Conservation (phyloP, 2,329 filamentous ascomycete genomes). For the Penicillium crustosum region DNA sequence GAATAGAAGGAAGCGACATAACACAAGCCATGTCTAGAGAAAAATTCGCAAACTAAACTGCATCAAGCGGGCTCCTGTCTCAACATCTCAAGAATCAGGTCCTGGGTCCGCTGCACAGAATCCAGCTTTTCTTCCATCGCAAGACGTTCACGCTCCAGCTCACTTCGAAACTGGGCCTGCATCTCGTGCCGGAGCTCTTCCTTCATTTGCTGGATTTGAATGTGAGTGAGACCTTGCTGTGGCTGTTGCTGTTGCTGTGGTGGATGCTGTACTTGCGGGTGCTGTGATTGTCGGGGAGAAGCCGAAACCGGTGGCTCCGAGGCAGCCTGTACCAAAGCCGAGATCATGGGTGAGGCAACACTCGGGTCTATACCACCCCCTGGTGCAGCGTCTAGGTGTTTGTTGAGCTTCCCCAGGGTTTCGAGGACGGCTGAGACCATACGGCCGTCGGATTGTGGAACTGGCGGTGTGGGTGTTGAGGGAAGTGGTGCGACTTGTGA, state of each 20-base stretch:
- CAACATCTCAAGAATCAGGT: constrained; percentile 44
- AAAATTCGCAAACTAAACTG: background rate
- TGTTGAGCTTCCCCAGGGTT: constrained; percentile 40
- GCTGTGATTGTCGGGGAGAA: background rate
- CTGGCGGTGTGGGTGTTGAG: constrained; percentile 10
- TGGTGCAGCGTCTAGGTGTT: constrained; percentile 34
- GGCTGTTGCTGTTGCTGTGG: background rate
- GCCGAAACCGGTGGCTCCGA: background rate
- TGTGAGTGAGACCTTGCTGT: background rate
- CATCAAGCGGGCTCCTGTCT: constrained; percentile 35
- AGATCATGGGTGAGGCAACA: constrained; percentile 25
- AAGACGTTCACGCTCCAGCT: constrained; percentile 35
- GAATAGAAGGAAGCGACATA: background rate
- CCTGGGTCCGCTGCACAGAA: constrained; percentile 41
- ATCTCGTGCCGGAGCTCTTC: constrained; percentile 38
- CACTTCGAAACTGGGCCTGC: constrained; percentile 32
- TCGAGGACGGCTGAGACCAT: constrained; percentile 39
- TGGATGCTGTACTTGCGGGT: background rate
- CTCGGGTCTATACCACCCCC: background rate
- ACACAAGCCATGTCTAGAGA: background rate
- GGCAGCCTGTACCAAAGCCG: constrained; percentile 25
- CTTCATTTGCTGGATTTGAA: constrained; percentile 29
- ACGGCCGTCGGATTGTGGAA: constrained; percentile 20
- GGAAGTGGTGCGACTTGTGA: constrained; percentile 1
- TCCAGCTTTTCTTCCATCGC: constrained; percentile 39